phyloP scores from a whole-genome alignment of 768 basidiomycete genomes.

The Tylopilus sp. region DNA sequence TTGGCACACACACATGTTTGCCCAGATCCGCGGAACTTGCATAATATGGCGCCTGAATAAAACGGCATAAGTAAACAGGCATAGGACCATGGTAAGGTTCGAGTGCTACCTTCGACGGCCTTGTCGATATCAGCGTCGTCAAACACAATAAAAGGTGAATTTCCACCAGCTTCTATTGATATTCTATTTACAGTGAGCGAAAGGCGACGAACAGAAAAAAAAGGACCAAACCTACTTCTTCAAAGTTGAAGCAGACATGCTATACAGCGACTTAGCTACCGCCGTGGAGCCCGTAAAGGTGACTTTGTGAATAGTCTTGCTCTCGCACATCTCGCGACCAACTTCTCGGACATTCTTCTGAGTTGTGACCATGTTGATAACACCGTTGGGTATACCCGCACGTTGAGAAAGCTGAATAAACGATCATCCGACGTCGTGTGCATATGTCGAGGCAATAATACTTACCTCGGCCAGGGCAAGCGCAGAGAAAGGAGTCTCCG shows the following conservation, averaged over 20 bases:
- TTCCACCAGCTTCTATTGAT: constrained; percentile 89
- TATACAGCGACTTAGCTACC: constrained; percentile 74
- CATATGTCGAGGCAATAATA: not conserved
- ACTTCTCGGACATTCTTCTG: constrained; percentile 82
- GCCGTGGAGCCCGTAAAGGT: constrained; percentile 88
- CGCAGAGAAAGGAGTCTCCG: constrained; percentile 92
- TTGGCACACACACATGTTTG: constrained; percentile 91
- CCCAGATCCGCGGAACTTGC: constrained; percentile 78
- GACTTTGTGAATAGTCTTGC: constrained; percentile 79
- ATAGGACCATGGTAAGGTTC: not conserved
- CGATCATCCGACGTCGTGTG: not conserved
- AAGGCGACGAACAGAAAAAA: not conserved
- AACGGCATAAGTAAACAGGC: not conserved
- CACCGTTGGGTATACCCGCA: constrained; percentile 93
- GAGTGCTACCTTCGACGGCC: constrained; percentile 70
- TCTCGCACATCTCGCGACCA: constrained; percentile 93
- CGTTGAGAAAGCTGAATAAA: constrained; percentile 63
- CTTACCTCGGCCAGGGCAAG: constrained; percentile 87
- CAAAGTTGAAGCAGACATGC: constrained; percentile 69
- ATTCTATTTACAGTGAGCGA: constrained; percentile 33
- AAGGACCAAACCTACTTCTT: constrained; percentile 74
- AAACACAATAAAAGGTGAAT: constrained; percentile 95
- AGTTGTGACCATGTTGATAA: constrained; percentile 92
- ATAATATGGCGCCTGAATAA: constrained; percentile 57
- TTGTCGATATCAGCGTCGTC: constrained; percentile 92